Evolutionary conservation across 148 eudicot species (phyloP), one percentile per base, ranked within the genome.

Genomic region (Chenopodium quinoa): DNA sequence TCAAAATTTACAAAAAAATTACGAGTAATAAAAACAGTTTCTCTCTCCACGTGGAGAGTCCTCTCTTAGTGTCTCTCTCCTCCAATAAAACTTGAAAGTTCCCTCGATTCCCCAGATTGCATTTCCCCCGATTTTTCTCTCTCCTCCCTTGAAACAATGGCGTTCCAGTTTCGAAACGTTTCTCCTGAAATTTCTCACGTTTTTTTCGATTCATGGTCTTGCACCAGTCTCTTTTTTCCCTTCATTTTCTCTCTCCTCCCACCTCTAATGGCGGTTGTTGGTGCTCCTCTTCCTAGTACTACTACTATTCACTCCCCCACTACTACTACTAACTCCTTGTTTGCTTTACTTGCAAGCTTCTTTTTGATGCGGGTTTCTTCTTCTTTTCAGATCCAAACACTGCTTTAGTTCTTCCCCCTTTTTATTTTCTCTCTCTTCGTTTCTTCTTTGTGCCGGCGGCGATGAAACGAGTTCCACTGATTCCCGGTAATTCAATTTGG

Each of bases 321-420:
- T 6, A 58, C 72, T 63, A 75, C 73, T 75, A 56, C 27, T 71
- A 63, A 17, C 12, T 27, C 23, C 32, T 67, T 69, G 56, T 60
- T 72, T 78, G 78, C 85, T 83, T 76, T 70, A 44, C 29, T 62
- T 47, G 48, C 73, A 69, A 71, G 77, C 70, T 58, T 72, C 34
- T n/a, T 25, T 73, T 65, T 60, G 64, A 64, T 73, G 72, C 72
- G 62, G 13, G 71, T 6, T 58, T 40, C 52, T 70, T 82, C 40
- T 40, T 6, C n/a, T 76, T 29, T 25, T 78, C 78, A 83, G 85
- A 83, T 83, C 85, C 68, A 73, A 83, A 73, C 63, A 12, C 74
- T 73, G 58, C 12, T 37, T 72, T 73, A 71, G 76, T 69, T 67
- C 62, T 20, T 27, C 66, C 46, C 68, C 40, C 52, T 54, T 74